Evolutionary conservation across 129 eudicot genomes (phyloP), one percentile per base, ranked within the genome.

Genomic region (Centaurea solstitialis): DNA sequence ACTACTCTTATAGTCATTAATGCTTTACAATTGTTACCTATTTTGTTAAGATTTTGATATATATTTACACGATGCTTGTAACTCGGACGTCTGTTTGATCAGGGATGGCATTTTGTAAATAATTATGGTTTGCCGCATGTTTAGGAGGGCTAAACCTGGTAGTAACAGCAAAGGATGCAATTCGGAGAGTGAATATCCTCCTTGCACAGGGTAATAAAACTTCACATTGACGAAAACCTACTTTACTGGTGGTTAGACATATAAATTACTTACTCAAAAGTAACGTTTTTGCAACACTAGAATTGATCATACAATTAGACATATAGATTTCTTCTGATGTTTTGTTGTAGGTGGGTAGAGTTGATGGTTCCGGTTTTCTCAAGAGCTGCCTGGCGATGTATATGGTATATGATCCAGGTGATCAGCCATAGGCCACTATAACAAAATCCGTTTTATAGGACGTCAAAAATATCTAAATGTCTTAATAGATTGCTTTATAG

Each of bases 351-450:
- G 87, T 94, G 98, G 98, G 89, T 94, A 76, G 98, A 94, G 76
- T 88, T 92, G 47, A 94, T 94, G 98, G 98, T 97, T 83, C 98
- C 98, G 9, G 98, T 94, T 18, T 94, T 94, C 88, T 94, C 98
- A 0, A 87, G 68, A 75, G 85, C 94, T 70, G 96, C 98, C 0
- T 94, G 98, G 98, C 85, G 91, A 74, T 94, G 98, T 73, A 93
- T 94, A 59, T 94, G 97, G 97, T 80, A 89, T 86, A 87, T 94
- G 98, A 92, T 94, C 86, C 98, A 94, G 97, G 98, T 91, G 53
- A n/a, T n/a, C n/a, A 66, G 77, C 70, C 74, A 76, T 43, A 64
- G 5, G 37, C 37, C 37, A 26, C 10, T 70, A 47, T 5, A 47
- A 47, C 61, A 13, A 47, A 47, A 47, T 47, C 1, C 21, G 62